A percentile compares a stretch with the other conserved stretches of the same genome.
Conservation (phyloP, 768 basidiomycete species). For the Mrakia frigida region DNA sequence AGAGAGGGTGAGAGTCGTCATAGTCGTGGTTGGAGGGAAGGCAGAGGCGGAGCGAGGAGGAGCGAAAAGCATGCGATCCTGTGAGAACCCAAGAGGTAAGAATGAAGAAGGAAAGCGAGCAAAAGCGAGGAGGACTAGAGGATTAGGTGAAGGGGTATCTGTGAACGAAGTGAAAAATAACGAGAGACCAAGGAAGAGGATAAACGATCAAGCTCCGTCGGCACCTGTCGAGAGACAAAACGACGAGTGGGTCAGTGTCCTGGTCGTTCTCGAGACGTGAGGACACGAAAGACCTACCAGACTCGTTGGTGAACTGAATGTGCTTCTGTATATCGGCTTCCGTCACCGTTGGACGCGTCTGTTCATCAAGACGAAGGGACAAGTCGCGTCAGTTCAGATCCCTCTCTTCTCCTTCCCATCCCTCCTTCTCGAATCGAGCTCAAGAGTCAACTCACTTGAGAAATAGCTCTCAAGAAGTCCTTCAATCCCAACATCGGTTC, state of each 20-base stretch:
- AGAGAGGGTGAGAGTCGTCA: too few relatives aligned
- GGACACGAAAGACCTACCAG: conserved; percentile 35
- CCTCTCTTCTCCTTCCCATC: not conserved
- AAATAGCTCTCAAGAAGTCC: conserved; percentile 31
- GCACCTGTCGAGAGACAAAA: not conserved
- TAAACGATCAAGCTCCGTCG: conserved; percentile 16
- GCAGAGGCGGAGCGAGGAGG: too few relatives aligned
- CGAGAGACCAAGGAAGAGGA: not conserved
- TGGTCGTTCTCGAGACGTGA: not conserved
- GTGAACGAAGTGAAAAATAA: too few relatives aligned
- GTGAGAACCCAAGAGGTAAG: too few relatives aligned
- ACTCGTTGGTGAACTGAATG: conserved; percentile 48
- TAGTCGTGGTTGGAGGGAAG: too few relatives aligned
- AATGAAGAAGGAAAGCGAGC: too few relatives aligned
- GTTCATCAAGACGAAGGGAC: conserved; percentile 64
- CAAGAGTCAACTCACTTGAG: conserved; percentile 29
- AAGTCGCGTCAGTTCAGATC: not conserved
- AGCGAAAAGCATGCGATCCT: too few relatives aligned
- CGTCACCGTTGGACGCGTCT: conserved; percentile 80
- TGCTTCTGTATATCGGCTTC: conserved; percentile 71
- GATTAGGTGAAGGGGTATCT: too few relatives aligned
- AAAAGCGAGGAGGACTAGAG: too few relatives aligned
- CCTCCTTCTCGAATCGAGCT: too few relatives aligned
- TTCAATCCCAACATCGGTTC: conserved; percentile 71
- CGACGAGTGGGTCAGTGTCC: not conserved